Evolutionary conservation across 2,329 filamentous ascomycete genomes (phyloP).

Genomic region (Fusarium bulbicola): DNA sequence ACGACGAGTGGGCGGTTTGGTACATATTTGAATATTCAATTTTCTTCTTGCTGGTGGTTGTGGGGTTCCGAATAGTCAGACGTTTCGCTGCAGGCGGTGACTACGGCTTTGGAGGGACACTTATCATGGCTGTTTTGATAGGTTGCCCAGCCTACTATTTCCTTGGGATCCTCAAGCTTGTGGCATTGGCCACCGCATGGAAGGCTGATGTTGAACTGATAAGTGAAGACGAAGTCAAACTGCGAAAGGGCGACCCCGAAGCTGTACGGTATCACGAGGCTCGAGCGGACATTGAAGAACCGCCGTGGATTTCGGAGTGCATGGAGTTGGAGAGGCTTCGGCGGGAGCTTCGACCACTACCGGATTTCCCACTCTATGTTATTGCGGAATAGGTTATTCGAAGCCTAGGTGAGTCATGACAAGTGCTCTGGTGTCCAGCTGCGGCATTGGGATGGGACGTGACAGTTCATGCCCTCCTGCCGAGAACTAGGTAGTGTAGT

Average conservation of each 20-base stretch:
- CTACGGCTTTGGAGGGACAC: neutral
- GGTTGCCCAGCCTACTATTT: neutral
- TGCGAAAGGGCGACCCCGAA: neutral
- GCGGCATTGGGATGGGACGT: neutral
- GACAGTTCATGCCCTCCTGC: neutral
- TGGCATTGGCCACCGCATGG: constrained; percentile 12
- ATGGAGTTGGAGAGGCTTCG: neutral
- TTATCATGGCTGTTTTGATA: neutral
- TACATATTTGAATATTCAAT: neutral
- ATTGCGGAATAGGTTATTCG: neutral
- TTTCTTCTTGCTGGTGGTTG: neutral
- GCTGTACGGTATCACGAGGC: neutral
- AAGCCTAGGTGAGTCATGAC: neutral
- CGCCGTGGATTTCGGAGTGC: neutral
- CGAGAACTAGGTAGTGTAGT: neutral
- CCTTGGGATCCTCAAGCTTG: constrained; percentile 14
- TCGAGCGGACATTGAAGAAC: neutral
- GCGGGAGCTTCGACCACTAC: neutral
- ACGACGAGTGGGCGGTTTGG: neutral
- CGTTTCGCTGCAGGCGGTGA: neutral
- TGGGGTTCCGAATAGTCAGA: neutral
- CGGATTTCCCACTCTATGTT: rapidly evolving
- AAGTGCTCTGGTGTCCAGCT: neutral
- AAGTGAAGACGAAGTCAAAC: neutral
- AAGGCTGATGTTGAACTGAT: neutral